Evolutionary conservation across 179 eudicot species (phyloP).

Genomic region (Silene coronaria): DNA sequence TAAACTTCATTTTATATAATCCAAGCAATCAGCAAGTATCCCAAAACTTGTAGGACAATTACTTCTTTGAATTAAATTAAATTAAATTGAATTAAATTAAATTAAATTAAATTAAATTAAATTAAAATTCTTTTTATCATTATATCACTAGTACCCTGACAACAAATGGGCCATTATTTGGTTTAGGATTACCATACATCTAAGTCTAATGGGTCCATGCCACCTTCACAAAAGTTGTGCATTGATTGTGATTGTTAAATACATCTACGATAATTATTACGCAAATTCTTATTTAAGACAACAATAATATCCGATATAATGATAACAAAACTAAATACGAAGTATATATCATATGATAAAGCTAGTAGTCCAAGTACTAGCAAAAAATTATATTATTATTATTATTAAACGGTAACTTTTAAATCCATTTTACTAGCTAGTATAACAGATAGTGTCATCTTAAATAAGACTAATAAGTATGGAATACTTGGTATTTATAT

Average conservation of each 20-base stretch:
- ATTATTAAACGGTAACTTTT: too few relatives aligned
- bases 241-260: constrained; percentile 26
- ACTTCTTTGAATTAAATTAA: background rate
- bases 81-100: constrained; percentile 13
- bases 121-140: constrained; percentile 26
- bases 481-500: background rate
- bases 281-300: too few relatives aligned
- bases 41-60: constrained; percentile 29
- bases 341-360: too few relatives aligned
- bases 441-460: too few relatives aligned
- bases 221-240: constrained; percentile 26
- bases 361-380: too few relatives aligned
- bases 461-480: background rate
- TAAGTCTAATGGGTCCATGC: constrained; percentile 29
- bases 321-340: too few relatives aligned
- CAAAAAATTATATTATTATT: too few relatives aligned
- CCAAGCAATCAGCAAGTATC: constrained; percentile 24
- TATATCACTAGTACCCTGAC: constrained; percentile 24
- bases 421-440: too few relatives aligned
- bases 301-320: background rate
- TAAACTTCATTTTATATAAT: constrained; percentile 21
- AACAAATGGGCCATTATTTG: constrained; percentile 25
- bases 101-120: constrained; percentile 13
- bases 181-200: constrained; percentile 27
- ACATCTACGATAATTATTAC: background rate